phyloP scores from a whole-genome alignment of 75 land plant genomes.

The Sequoiadendron giganteum region DNA sequence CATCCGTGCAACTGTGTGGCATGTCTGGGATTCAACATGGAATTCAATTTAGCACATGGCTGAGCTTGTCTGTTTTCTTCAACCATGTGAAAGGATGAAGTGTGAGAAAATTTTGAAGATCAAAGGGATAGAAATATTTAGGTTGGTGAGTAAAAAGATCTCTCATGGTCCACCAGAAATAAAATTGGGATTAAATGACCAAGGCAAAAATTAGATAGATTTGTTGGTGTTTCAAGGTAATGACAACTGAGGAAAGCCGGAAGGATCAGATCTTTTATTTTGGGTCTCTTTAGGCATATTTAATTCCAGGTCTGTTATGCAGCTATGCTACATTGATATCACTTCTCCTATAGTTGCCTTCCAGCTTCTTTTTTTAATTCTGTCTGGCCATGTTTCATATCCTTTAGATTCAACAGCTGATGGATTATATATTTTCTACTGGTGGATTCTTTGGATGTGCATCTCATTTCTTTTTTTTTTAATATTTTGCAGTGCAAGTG shows the following conservation, averaged over 20 bases:
- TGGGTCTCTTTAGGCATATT: not conserved
- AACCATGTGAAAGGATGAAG: too few relatives aligned
- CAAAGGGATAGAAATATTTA: not conserved
- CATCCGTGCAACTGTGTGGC: not conserved
- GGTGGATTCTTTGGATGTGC: not conserved
- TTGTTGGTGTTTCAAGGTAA: not conserved
- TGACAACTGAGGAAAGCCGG: not conserved
- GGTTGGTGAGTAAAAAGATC: not conserved
- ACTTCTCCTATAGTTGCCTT: not conserved
- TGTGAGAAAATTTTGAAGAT: not conserved
- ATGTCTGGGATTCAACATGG: not conserved
- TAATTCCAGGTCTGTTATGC: not conserved
- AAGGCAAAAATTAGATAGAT: not conserved
- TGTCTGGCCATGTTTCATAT: not conserved
- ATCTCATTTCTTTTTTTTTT: not conserved
- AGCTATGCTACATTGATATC: not conserved
- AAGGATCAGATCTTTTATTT: not conserved
- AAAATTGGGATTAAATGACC: not conserved
- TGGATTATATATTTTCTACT: not conserved
- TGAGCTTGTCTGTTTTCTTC: not conserved
- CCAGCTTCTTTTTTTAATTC: not conserved
- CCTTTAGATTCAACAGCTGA: not conserved
- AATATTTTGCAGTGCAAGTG: conserved; percentile 62
- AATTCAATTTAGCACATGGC: not conserved
- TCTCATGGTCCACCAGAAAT: not conserved